Conservation (phyloP, 768 basidiomycete species). For the Agrocybe praecox region DNA sequence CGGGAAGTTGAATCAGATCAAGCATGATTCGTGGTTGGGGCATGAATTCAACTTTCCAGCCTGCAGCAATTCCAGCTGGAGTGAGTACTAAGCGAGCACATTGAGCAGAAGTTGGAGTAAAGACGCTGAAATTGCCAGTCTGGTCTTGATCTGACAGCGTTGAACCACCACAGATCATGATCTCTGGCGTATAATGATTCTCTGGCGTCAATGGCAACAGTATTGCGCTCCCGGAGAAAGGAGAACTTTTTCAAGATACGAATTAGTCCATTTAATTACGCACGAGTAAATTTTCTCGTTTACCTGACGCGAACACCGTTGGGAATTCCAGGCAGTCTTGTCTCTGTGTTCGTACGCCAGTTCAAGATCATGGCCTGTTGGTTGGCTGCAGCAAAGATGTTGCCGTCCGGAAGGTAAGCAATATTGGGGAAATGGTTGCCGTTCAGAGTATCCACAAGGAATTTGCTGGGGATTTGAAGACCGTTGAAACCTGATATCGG, state of each 20-base stretch:
- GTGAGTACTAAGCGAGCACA: background rate
- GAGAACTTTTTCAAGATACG: background rate
- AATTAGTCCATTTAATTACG: background rate
- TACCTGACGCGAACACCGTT: constrained; percentile 1
- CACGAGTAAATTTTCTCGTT: background rate
- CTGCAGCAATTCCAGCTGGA: background rate
- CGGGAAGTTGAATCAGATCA: background rate
- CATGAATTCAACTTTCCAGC: background rate
- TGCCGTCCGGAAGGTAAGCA: background rate
- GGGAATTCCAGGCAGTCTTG: background rate
- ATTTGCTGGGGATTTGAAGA: background rate
- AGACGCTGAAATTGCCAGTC: background rate
- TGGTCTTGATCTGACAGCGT: background rate
- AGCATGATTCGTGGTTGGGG: background rate
- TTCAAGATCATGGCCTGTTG: background rate
- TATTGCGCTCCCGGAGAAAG: background rate
- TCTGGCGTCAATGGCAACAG: background rate
- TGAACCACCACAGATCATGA: background rate
- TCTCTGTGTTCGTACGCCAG: background rate
- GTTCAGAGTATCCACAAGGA: background rate
- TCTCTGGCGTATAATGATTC: background rate
- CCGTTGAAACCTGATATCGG: background rate
- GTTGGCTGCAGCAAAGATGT: background rate
- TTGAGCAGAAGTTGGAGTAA: background rate
- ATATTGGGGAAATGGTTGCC: background rate